Base-by-base conservation (phyloP, 2,329 filamentous ascomycete genomes). In the Sphaerulina musiva region DNA sequence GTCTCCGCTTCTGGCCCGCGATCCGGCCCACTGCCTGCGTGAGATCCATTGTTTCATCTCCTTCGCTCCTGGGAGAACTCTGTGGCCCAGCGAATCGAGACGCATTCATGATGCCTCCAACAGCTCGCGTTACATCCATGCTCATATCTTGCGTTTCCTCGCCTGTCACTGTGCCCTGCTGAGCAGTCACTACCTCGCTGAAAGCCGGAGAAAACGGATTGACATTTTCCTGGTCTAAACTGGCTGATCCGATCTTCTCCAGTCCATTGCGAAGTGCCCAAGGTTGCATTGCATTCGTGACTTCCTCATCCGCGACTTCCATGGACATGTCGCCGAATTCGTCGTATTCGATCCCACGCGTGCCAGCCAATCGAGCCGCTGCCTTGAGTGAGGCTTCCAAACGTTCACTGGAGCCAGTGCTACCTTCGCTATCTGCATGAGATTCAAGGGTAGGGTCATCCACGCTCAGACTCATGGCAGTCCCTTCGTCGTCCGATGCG, bases 61-160 rank as follows among this genome's bases (percentile, higher is more conserved):
- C 64, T 31, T 72, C 73, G 23, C 55, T 55, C 17, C 66, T 57
- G 1, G 68, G 68, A 12, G 74, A 72, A 57, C 68, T 70, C 38
- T 68, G 66, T 3, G 62, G 62, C 60, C 66, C 47, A 64, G 58
- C 46, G 36, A 44, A 44, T 42, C 61, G 51, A 47, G 70, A 64
- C 32, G 71, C 76, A 4, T 78, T 73, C 17, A 95, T 71, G 51
- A 97, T 96, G 2, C 85, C 81, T 7, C 92, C 92, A 50, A 95
- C 77, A 7, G 83, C 88, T 51, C 82, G 83, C 1, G 92, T 96
- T 6, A 96, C 88, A 63, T 97, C 92, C 92, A 97, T 96, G 20
- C 89, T 93, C 78, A 95, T 84, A 39, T 91, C 88, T 10, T 76
- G 75, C 10, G 79, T 76, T 23, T 76, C 66, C 48, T 76, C 72